Evolutionary conservation across 78 protist genomes (phyloP), one percentile per base, ranked within the genome.

Genomic region (Planoprotostelium fungivorum): DNA sequence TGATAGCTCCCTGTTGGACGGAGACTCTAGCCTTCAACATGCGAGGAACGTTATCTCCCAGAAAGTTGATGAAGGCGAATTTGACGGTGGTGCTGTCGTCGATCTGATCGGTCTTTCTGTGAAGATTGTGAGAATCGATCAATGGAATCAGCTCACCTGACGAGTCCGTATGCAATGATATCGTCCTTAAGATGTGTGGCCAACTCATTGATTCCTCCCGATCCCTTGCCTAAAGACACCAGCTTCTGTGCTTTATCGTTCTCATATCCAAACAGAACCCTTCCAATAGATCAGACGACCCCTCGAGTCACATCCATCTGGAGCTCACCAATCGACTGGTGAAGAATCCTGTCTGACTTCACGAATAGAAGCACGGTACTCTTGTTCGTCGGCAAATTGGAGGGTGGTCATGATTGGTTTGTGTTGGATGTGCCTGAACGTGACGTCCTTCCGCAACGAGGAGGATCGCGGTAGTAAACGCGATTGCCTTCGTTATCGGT

Each of bases 211-310:
- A 92, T 91, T 88, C 94, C 94, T 84, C 94, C 94, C 25, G 28
- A 29, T 38, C 94, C 94, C 29, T 37, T 63, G 9, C 90, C 94
- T 5, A 51, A 25, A 16, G 73, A 25, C 37, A 83, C 88, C 10
- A 92, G 87, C 86, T 89, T 89, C 34, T 89, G 89, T n/a, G 91
- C 86, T n/a, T 91, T 91, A 31, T 88, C 90, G 85, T 90, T 90
- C 35, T 88, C 91, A 63, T 92, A 92, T 35, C 94, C 94, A 86
- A 92, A 92, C 35, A 92, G 38, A 35, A 92, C 91, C 94, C 94
- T 51, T n/a, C n/a, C n/a, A n/a, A n/a, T n/a, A n/a, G n/a, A n/a
- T n/a, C n/a, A n/a, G n/a, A n/a, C n/a, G n/a, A n/a, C n/a, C n/a
- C n/a, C n/a, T n/a, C n/a, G n/a, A n/a, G n/a, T n/a, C n/a, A n/a